phyloP scores from a whole-genome alignment of 306 rosid genomes.

The Hippophae tibetana region DNA sequence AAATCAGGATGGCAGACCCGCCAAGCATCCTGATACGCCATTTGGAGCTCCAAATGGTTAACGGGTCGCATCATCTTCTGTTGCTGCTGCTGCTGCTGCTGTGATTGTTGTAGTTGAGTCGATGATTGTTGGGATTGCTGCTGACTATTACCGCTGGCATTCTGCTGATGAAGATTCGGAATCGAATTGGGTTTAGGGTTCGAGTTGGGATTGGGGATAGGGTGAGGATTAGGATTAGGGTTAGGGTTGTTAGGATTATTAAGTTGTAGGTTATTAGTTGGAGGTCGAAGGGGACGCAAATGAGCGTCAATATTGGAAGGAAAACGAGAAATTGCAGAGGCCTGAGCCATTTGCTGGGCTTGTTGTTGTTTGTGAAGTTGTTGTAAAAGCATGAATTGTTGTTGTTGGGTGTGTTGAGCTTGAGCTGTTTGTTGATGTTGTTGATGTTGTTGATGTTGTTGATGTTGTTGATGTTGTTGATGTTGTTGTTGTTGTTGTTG shows the following conservation, averaged over 20 bases:
- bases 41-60: slow-evolving; percentile 76
- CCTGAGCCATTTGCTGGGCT: slow-evolving; percentile 1
- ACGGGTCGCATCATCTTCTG: slow-evolving; percentile 57
- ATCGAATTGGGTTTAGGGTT: slow-evolving; percentile 29
- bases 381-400: slow-evolving; percentile 40
- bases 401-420: background rate
- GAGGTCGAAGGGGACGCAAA: slow-evolving; percentile 70
- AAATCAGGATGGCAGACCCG: slow-evolving; percentile 86
- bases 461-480: slow-evolving; percentile 44
- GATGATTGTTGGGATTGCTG: slow-evolving; percentile 23
- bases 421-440: slow-evolving; percentile 19
- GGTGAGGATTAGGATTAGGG: slow-evolving; percentile 20
- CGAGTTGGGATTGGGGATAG: slow-evolving; percentile 15
- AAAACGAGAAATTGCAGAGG: slow-evolving; percentile 68
- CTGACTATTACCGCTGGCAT: slow-evolving; percentile 31
- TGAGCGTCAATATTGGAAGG: slow-evolving; percentile 92
- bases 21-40: slow-evolving; percentile 98
- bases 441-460: slow-evolving; percentile 22
- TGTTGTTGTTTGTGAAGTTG: slow-evolving; percentile 41
- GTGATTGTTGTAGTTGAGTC: too few relatives aligned
- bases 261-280: slow-evolving; percentile 27
- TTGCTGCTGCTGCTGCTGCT: too few relatives aligned
- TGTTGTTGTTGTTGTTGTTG: slow-evolving; percentile 19
- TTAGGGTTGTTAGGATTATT: slow-evolving; percentile 14
- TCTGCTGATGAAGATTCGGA: slow-evolving; percentile 23